phyloP scores from a whole-genome alignment of 192 early-diverging fungal genomes.

The Pilobolus umbonatus region DNA sequence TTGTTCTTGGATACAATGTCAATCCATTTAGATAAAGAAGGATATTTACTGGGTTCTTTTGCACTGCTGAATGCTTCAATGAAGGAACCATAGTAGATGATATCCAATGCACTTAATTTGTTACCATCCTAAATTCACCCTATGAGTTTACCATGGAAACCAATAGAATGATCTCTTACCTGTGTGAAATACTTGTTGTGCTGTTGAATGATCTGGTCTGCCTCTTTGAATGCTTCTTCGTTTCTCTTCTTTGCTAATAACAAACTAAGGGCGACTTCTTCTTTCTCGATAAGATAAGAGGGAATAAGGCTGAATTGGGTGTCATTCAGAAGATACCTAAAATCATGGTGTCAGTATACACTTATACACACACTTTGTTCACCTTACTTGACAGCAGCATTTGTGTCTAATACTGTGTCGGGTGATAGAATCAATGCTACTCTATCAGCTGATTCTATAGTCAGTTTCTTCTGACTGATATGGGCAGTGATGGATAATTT shows the following conservation, averaged over 20 bases:
- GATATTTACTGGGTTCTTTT: constrained; percentile 15
- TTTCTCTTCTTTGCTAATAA: constrained; percentile 23
- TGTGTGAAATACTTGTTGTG: constrained; percentile 12
- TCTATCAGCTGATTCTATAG: constrained; percentile 1
- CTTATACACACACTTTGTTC: background rate
- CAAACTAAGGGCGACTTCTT: constrained; percentile 4
- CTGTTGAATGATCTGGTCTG: background rate
- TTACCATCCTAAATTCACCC: constrained; percentile 9
- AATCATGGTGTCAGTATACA: background rate
- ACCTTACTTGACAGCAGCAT: constrained; percentile 22
- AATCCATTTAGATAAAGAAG: constrained; percentile 13
- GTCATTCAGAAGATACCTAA: constrained; percentile 16
- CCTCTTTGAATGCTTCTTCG: constrained; percentile 5
- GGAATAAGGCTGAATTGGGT: constrained; percentile 12
- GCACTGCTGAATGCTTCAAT: constrained; percentile 17
- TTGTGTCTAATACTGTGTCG: constrained; percentile 16
- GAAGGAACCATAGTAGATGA: constrained; percentile 22
- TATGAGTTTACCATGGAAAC: background rate
- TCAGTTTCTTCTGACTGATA: constrained; percentile 6
- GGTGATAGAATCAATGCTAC: constrained; percentile 6
- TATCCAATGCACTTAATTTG: constrained; percentile 11
- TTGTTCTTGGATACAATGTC: constrained; percentile 10
- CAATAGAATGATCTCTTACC: background rate
- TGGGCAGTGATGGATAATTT: constrained; percentile 20
- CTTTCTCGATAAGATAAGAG: constrained; percentile 18